A percentile compares a stretch with the other conserved stretches of the same genome.
Conservation (phyloP, 2,329 filamentous ascomycete genomes). For the Dryadomyces quercus-mongolicae region DNA sequence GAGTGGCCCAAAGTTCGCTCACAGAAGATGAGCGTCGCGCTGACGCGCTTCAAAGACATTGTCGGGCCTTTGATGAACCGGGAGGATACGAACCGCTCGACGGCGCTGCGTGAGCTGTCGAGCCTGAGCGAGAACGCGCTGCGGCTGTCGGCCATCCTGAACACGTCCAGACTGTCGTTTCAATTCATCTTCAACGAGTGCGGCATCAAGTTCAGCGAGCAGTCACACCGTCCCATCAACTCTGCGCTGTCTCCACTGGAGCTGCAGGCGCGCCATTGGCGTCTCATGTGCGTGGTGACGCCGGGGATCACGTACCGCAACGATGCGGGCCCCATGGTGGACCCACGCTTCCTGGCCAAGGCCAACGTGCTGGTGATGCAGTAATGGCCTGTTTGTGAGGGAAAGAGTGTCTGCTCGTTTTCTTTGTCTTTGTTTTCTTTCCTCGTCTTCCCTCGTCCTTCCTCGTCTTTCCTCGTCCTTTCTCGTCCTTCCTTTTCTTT, state of each 20-base stretch:
- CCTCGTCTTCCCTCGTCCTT: neutral
- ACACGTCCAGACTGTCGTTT: slow-evolving; percentile 24
- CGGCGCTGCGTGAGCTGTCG: slow-evolving; percentile 30
- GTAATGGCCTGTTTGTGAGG: neutral
- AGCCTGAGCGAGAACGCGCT: slow-evolving; percentile 28
- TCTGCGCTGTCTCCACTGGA: slow-evolving; percentile 25
- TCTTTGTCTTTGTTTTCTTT: neutral
- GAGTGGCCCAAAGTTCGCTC: slow-evolving; percentile 17
- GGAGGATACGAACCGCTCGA: slow-evolving; percentile 21
- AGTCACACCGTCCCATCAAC: slow-evolving; percentile 35
- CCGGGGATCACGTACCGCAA: slow-evolving; percentile 42
- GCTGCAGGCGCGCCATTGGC: slow-evolving; percentile 37
- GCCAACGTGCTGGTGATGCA: slow-evolving; percentile 37
- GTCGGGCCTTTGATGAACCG: slow-evolving; percentile 31
- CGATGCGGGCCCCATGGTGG: slow-evolving; percentile 32
- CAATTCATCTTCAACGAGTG: slow-evolving; percentile 33
- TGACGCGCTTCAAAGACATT: slow-evolving; percentile 19
- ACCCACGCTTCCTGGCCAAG: slow-evolving; percentile 30
- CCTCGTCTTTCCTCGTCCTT: neutral
- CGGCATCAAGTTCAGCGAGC: slow-evolving; percentile 33
- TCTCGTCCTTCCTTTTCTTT: neutral
- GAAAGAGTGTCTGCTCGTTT: neutral
- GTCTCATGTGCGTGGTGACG: slow-evolving; percentile 41
- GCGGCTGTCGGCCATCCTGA: slow-evolving; percentile 34
- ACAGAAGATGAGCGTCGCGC: slow-evolving; percentile 13